phyloP scores from a whole-genome alignment of 2,329 filamentous ascomycete species.

The Aspergillus neoniger region DNA sequence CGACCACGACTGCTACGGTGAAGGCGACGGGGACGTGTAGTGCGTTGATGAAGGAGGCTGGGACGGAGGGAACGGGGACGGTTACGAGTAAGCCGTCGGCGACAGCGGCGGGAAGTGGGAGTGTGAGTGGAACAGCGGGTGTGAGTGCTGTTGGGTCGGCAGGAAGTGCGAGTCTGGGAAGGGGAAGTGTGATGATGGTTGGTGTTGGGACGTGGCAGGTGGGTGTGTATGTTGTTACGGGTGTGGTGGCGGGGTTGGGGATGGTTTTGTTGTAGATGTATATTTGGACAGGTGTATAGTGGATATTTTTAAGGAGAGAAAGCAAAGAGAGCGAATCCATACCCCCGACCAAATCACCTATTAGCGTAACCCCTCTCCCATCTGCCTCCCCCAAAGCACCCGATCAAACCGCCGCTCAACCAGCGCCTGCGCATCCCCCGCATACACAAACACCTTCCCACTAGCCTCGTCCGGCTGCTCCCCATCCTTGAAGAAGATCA shows the following conservation, averaged over 20 bases:
- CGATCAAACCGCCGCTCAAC: conserved; percentile 26
- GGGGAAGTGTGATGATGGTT: background rate
- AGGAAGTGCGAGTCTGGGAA: background rate
- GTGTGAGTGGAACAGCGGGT: background rate
- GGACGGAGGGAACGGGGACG: conserved; percentile 40
- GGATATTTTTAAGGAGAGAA: too few species aligned
- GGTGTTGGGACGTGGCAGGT: background rate
- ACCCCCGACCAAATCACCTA: too few species aligned
- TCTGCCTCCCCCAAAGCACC: conserved; percentile 21
- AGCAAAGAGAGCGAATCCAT: too few species aligned
- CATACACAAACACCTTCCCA: conserved; percentile 31
- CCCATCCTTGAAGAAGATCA: conserved; percentile 4
- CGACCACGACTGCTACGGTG: conserved; percentile 37
- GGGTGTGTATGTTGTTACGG: background rate
- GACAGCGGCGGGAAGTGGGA: background rate
- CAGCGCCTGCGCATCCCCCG: conserved; percentile 26
- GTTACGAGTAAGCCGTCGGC: conserved; percentile 28
- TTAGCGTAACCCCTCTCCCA: too few species aligned
- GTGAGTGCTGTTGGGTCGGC: background rate
- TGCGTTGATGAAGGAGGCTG: conserved; percentile 43
- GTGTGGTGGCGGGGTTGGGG: background rate
- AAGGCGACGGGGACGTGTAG: conserved; percentile 40
- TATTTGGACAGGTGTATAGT: too few species aligned
- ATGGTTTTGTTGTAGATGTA: conserved; percentile 2
- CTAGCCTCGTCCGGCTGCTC: conserved; percentile 10